Evolutionary conservation across 805 yeast species (phyloP), one percentile per base, ranked within the genome.

Genomic region (Metschnikowia colocasiae): DNA sequence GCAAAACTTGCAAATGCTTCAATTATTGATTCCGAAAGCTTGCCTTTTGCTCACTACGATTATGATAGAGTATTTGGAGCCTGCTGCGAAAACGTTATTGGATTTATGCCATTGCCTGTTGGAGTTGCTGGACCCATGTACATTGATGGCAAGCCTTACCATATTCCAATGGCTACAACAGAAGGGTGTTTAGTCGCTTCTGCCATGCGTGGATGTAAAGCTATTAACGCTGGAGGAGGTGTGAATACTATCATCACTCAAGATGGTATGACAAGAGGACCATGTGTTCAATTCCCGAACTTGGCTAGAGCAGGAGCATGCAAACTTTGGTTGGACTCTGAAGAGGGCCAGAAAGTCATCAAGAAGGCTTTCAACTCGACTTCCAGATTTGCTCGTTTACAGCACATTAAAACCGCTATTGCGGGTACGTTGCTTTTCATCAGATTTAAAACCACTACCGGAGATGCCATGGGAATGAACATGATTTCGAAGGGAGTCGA

Each of bases 381-480:
- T 16, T 91, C 98, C 15, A 80, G 99, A 70, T 94, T 94, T 71
- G 99, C 99, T 15, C 82, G 97, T 62, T 79, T 94, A 60, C 96
- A 87, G 67, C 86, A 86, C 58, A 75, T 92, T 55, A 87, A 89
- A 67, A 89, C 97, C 15, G 95, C 98, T 2, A 74, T 92, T 66
- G 99, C 99, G 15, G 99, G 99, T 26, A 85, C 85, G 41, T 75
- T 86, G 57, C 75, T 94, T 59, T 94, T 80, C 61, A 85, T 94
- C 58, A 82, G 99, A 62, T 94, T 94, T 75, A 82, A 91, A 65
- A 95, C 99, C n/a, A 90, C 96, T 33, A 94, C 99, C 16, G 99
- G 99, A 68, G 99, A 94, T 74, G 99, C 99, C 16, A 94, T 94
- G 99, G 99, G 99, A 55, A 94, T 94, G 99, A 94, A 94, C 67